A percentile compares a stretch with the other conserved stretches of the same genome.
Evolutionary conservation across 208 protist species (phyloP).

Genomic region (Crithidia fasciculata): DNA sequence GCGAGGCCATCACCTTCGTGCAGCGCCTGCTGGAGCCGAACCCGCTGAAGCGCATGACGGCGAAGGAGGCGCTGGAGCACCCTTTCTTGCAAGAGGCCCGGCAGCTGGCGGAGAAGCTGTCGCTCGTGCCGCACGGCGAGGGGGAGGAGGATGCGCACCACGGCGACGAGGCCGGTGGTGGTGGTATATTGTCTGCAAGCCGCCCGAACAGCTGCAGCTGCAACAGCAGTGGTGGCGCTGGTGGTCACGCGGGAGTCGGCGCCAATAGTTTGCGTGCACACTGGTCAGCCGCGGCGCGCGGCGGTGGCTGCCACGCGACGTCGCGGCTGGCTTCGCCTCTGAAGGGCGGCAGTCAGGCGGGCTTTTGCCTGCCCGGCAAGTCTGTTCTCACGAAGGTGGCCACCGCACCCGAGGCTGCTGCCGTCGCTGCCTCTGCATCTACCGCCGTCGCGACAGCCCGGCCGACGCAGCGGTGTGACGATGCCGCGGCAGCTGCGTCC

Average conservation of each 20-base stretch:
- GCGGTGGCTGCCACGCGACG: not conserved
- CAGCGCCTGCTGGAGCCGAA: constrained; percentile 71
- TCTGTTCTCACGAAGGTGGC: not conserved
- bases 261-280: constrained; percentile 11
- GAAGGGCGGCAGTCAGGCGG: not conserved
- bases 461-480: not conserved
- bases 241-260: not conserved
- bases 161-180: not conserved
- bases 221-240: not conserved
- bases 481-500: too few species aligned
- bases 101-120: constrained; percentile 51
- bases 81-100: constrained; percentile 63
- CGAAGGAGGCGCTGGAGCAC: constrained; percentile 63
- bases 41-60: constrained; percentile 51
- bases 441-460: not conserved
- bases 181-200: not conserved
- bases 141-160: constrained; percentile 16
- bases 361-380: not conserved
- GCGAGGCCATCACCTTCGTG: constrained; percentile 68
- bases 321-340: constrained; percentile 6
- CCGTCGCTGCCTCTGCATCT: not conserved
- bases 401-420: not conserved
- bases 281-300: constrained; percentile 1
- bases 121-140: constrained; percentile 54
- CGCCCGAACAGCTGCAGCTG: not conserved